Conservation (phyloP, 495 filamentous ascomycete genomes). For the Xylona heveae region DNA sequence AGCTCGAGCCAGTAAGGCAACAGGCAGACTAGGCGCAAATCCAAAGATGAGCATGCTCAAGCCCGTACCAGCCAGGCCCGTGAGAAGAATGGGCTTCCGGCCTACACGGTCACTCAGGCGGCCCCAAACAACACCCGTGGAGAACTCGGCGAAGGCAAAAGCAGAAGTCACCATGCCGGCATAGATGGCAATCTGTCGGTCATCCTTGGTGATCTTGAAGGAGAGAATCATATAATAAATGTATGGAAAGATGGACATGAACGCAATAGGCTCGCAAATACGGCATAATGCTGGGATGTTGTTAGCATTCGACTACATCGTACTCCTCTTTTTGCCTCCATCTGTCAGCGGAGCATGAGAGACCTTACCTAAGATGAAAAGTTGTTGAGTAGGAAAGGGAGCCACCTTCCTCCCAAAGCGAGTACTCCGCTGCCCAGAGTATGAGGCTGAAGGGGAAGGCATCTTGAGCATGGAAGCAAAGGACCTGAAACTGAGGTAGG, state of each 20-base stretch:
- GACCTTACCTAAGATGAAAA: conserved; percentile 7
- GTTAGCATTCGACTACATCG: conserved; percentile 1
- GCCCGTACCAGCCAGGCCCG: conserved; percentile 70
- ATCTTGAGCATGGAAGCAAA: no score
- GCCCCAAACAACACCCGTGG: conserved; percentile 79
- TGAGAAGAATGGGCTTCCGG: conserved; percentile 78
- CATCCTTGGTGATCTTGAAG: conserved; percentile 63
- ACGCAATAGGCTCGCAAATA: conserved; percentile 96
- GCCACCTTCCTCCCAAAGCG: no score
- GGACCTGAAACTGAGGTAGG: no score
- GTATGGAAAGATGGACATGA: conserved; percentile 99
- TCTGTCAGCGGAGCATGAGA: background rate
- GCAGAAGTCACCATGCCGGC: conserved; percentile 92
- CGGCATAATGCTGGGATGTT: conserved; percentile 52
- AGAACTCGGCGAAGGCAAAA: conserved; percentile 91
- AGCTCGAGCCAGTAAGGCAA: conserved; percentile 71
- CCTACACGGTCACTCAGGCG: conserved; percentile 80
- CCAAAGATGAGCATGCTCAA: conserved; percentile 89
- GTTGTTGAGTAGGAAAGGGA: conserved; percentile 8
- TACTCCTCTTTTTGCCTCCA: background rate
- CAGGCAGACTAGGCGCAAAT: conserved; percentile 63
- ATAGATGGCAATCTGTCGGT: conserved; percentile 70
- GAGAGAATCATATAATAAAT: conserved; percentile 94
- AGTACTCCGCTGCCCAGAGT: no score
- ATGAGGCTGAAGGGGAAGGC: no score